Evolutionary conservation across 495 filamentous ascomycete species (phyloP).

Genomic region (Aspergillus sclerotioniger): DNA sequence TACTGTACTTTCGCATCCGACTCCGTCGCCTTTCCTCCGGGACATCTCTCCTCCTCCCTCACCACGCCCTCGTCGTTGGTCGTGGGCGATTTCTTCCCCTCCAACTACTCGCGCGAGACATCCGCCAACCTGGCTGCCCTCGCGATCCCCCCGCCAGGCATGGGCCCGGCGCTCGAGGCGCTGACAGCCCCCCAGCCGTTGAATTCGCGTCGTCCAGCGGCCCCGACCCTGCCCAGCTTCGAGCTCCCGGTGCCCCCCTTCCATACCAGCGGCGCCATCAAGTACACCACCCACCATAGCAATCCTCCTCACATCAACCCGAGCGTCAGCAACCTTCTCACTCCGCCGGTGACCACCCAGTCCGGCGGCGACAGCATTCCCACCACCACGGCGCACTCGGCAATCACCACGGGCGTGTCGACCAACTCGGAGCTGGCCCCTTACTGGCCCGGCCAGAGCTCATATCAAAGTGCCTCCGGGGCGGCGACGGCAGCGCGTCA

Average conservation of each 20-base stretch:
- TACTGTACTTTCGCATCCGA: conserved; percentile 38
- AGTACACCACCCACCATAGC: conserved; percentile 45
- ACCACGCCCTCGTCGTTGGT: conserved; percentile 32
- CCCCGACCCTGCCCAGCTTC: conserved; percentile 60
- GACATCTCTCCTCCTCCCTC: conserved; percentile 17
- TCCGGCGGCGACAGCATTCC: conserved; percentile 61
- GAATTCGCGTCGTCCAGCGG: conserved; percentile 58
- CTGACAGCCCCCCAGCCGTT: conserved; percentile 44
- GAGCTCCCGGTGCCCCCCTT: conserved; percentile 58
- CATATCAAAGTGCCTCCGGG: conserved; percentile 51
- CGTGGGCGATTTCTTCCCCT: conserved; percentile 37
- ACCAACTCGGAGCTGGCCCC: conserved; percentile 38
- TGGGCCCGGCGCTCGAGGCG: conserved; percentile 46
- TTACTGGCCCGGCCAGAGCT: conserved; percentile 51
- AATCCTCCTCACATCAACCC: conserved; percentile 46
- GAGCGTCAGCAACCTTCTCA: conserved; percentile 61
- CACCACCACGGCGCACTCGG: conserved; percentile 41
- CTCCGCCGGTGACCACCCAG: conserved; percentile 58
- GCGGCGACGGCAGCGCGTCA: conserved; percentile 46
- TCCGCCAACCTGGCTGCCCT: conserved; percentile 45
- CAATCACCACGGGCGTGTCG: conserved; percentile 26
- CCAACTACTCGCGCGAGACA: conserved; percentile 24
- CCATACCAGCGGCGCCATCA: conserved; percentile 27
- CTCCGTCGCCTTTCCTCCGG: conserved; percentile 25
- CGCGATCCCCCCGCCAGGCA: conserved; percentile 43